phyloP scores from a whole-genome alignment of 495 filamentous ascomycete species.

The Annulohypoxylon bovei region DNA sequence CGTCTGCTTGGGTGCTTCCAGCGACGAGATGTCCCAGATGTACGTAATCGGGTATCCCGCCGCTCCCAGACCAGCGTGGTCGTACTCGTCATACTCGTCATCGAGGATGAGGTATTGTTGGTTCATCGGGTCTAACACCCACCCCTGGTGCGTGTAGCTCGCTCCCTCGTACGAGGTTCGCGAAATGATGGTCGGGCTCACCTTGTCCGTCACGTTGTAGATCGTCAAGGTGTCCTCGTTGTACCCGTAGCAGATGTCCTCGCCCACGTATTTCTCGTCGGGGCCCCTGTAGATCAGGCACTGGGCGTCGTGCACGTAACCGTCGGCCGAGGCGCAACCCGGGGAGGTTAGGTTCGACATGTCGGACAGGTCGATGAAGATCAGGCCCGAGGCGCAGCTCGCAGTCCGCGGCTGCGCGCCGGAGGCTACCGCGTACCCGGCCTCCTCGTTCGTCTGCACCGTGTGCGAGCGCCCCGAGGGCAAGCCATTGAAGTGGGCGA shows the following conservation, averaged over 20 bases:
- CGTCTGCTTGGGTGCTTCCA: conserved; percentile 62
- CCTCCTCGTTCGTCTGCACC: conserved; percentile 62
- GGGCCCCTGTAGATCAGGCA: conserved; percentile 68
- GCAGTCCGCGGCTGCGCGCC: conserved; percentile 58
- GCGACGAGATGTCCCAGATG: conserved; percentile 67
- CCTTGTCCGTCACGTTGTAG: conserved; percentile 68
- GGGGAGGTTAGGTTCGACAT: conserved; percentile 59
- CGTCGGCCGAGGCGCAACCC: conserved; percentile 63
- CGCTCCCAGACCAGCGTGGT: conserved; percentile 55
- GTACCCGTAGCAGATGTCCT: conserved; percentile 70
- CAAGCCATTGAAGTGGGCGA: conserved; percentile 53
- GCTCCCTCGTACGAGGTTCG: conserved; percentile 66
- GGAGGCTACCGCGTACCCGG: conserved; percentile 62
- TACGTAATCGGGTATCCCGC: conserved; percentile 61
- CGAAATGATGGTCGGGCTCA: conserved; percentile 60
- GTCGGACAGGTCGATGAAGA: conserved; percentile 65
- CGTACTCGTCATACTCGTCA: conserved; percentile 68
- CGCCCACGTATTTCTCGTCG: conserved; percentile 59
- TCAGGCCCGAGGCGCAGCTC: conserved; percentile 60
- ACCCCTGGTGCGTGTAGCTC: conserved; percentile 70
- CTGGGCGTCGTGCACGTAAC: conserved; percentile 71
- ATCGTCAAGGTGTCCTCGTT: conserved; percentile 62
- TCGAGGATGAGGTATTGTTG: conserved; percentile 68
- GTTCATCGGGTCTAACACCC: conserved; percentile 62
- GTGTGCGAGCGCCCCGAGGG: conserved; percentile 62